phyloP scores from a whole-genome alignment of 2,329 filamentous ascomycete genomes.

The Simplicillium aogashimaense region DNA sequence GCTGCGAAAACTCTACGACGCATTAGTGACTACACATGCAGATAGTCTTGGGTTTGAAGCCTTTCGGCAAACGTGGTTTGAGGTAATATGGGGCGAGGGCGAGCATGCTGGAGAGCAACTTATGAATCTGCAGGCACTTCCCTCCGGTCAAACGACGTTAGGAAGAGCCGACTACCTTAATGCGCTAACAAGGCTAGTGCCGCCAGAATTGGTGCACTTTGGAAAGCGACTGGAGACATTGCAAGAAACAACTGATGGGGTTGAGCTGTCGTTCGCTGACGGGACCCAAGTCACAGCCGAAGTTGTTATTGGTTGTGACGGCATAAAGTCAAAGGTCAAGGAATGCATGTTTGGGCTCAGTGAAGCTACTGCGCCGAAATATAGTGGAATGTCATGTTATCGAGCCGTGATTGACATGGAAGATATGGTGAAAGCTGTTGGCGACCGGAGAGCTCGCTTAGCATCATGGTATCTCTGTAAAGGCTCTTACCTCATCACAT shows the following conservation, averaged over 20 bases:
- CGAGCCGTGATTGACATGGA: conserved; percentile 9
- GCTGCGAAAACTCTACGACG: conserved; percentile 29
- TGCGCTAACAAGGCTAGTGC: conserved; percentile 7
- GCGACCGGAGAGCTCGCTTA: conserved; percentile 5
- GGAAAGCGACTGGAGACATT: conserved; percentile 6
- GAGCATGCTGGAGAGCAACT: conserved; percentile 1
- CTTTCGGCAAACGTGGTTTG: conserved; percentile 8
- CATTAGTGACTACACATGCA: conserved; percentile 12
- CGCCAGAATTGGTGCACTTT: conserved; percentile 4
- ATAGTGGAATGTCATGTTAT: conserved; percentile 9
- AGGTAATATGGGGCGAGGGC: conserved; percentile 6
- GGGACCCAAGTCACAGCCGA: conserved; percentile 8
- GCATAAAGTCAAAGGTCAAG: conserved; percentile 8
- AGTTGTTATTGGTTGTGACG: conserved; percentile 15
- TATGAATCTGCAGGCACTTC: conserved; percentile 7
- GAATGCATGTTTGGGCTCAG: conserved; percentile 3
- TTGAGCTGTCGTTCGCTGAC: conserved; percentile 6
- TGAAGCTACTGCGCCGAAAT: conserved; percentile 3
- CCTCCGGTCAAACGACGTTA: conserved; percentile 6
- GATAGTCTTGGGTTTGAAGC: conserved; percentile 8
- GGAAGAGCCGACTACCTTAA: conserved; percentile 9
- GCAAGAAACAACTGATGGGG: conserved; percentile 2
- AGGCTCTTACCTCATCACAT: conserved; percentile 4
- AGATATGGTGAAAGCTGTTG: conserved; percentile 4
- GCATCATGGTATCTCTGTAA: conserved; percentile 5